Evolutionary conservation across 2,329 filamentous ascomycete genomes (phyloP), one percentile per base, ranked within the genome.

Genomic region (Xylaria sp.): DNA sequence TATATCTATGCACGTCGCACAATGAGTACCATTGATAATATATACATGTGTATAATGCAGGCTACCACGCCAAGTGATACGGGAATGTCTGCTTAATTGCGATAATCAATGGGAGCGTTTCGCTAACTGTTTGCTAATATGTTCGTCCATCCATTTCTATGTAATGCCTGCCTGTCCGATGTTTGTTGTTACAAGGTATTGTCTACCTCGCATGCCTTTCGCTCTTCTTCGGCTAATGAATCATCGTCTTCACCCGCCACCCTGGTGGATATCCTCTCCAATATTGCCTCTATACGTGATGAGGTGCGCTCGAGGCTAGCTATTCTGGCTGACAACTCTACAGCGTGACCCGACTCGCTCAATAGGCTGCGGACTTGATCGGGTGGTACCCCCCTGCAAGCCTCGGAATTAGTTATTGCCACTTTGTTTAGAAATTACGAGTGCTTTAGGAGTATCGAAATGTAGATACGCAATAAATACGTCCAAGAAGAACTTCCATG

Each of bases 331-430:
- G 76, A 72, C 49, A 86, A 72, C n/a, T 78, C 77, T 12, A 77
- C 78, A 17, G 78, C 73, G 57, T 82, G 83, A 38, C 80, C 77
- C 12, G 78, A 75, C 28, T 83, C 82, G 31, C 77, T 75, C 60
- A 86, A 77, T 6, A 84, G 80, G 1, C 77, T 76, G 25, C 80
- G 79, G 64, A 87, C 72, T 72, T 86, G 84, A 52, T 81, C 79
- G 35, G 78, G 73, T 14, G 86, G 74, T 0, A 82, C 80, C 0
- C 83, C 84, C 61, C 60, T 63, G n/a, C n/a, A 51, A 31, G 17
- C 40, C 12, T 6, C 2, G 2, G 28, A 17, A 50, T 63, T 37
- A 63, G 55, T 21, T 31, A 50, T 43, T 11, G 25, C 19, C 17
- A 37, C 52, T 4, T 28, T n/a, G 8, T 33, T 37, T 1, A 46